Evolutionary conservation across 257 asterid species (phyloP), one percentile per base, ranked within the genome.

Genomic region (Solanum microdontum): DNA sequence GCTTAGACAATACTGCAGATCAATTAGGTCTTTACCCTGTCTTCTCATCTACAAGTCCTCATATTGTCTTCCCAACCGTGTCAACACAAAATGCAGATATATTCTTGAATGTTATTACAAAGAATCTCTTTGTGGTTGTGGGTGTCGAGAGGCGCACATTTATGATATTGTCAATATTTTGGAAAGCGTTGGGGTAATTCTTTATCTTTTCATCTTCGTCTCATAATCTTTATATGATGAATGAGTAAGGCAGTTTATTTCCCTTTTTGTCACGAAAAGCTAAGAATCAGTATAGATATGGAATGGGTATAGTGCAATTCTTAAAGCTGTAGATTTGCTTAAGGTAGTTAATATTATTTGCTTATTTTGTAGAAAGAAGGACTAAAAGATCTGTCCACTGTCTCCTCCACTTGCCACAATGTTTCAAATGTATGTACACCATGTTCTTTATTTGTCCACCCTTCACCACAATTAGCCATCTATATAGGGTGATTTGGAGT

Each of bases 161-260:
- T 94, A 93, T 58, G 96, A 93, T 86, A 91, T 94, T 19, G 95
- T 93, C 84, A 93, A 94, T 88, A 93, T 93, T 55, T 84, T 94
- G 85, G 94, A 94, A 87, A 90, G 97, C 85, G 43, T 92, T 48
- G 95, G 94, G 94, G 94, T 94, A 92, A 87, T 32, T 72, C 51
- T 84, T 34, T 58, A 33, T 73, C 83, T 6, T 28, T 33, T 69
- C 37, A 17, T 55, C 76, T 66, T n/a, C 62, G 74, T n/a, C 19
- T 84, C 23, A 48, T 26, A 62, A 83, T 14, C 43, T 32, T 75
- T 37, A 43, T 66, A 19, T 36, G 51, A 75, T 88, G 23, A 48
- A 8, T 58, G 32, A 11, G 43, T 10, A 68, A 70, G 88, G 72
- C 24, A 30, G 11, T 85, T 69, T 34, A 68, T 82, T 87, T 45